Evolutionary conservation across 805 yeast genomes (phyloP), one percentile per base, ranked within the genome.

Genomic region (Candida loeiensis): DNA sequence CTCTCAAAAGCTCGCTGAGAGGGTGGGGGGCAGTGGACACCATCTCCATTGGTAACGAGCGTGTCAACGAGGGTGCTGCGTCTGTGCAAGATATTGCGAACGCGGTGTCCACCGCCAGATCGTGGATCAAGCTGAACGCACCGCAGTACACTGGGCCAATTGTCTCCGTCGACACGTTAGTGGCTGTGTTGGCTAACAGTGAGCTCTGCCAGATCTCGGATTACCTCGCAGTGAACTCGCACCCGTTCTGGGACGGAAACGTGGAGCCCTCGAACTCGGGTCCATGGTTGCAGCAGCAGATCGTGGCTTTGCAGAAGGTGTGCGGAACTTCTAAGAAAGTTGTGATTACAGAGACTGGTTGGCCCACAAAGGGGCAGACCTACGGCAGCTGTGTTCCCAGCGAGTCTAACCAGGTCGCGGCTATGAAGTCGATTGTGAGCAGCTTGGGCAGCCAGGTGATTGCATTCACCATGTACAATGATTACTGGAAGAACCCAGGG

Each of bases 11-110:
- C 14, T 54, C 71, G 11, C 49, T 59, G 25, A 53, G 66, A 35
- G 82, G 85, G 46, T 85, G 95, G 95, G 61, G 58, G 55, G 75
- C 70, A 8, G 78, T 85, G 45, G 73, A 80, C 60, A 82, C 85
- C 12, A 77, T 80, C 41, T 56, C 82, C 18, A 69, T 80, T 44
- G 86, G 86, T 45, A 80, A 80, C 53, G 87, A 80, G 55, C 63
- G 76, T 64, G 80, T 80, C 26, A 79, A 80, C 53, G 49, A 64
- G 31, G 82, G 82, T 37, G 49, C 58, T 4, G 70, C 72, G 35
- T 54, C 74, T 8, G 74, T 72, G 3, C 53, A 69, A 3, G 65
- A 76, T 32, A 76, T 80, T 33, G 56, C 61, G 2, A 43, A 59
- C 30, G 82, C 81, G 12, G 67, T 80, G 20, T 46, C 60, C 13